Conservation (phyloP, 345 rosid species). For the Clausena lansium region DNA sequence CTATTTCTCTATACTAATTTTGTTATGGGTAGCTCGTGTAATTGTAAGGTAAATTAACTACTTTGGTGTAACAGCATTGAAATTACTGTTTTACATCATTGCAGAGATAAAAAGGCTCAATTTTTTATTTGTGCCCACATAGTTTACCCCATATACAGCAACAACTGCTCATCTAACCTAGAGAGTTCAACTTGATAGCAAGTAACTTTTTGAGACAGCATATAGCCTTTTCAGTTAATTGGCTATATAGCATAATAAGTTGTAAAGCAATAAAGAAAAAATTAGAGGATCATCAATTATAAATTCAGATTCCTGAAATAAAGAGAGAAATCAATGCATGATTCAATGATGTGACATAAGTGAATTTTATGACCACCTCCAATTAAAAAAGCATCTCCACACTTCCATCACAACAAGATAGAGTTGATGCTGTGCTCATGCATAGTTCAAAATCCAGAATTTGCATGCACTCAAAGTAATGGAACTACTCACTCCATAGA, state of each 20-base stretch:
- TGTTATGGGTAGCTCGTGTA: not conserved
- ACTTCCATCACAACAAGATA: not conserved
- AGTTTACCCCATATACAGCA: not conserved
- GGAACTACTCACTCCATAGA: not conserved
- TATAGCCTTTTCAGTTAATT: not conserved
- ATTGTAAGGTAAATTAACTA: slow-evolving; percentile 12
- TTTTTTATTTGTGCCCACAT: not conserved
- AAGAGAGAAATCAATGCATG: not conserved
- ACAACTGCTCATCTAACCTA: not conserved
- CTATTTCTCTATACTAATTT: not conserved
- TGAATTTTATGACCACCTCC: not conserved
- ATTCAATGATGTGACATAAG: not conserved
- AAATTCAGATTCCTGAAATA: not conserved
- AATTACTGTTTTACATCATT: not conserved
- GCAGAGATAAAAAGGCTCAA: not conserved
- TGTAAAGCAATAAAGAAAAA: not conserved
- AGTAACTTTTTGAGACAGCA: not conserved
- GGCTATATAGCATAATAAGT: not conserved
- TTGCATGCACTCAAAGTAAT: not conserved
- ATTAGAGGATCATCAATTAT: not conserved
- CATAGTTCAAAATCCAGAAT: not conserved
- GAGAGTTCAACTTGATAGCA: not conserved
- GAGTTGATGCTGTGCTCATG: not conserved
- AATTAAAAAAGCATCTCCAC: not conserved
- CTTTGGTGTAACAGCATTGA: not conserved